Conservation (phyloP, 371 early-diverging fungal species). For the Conidiobolus incongruus region DNA sequence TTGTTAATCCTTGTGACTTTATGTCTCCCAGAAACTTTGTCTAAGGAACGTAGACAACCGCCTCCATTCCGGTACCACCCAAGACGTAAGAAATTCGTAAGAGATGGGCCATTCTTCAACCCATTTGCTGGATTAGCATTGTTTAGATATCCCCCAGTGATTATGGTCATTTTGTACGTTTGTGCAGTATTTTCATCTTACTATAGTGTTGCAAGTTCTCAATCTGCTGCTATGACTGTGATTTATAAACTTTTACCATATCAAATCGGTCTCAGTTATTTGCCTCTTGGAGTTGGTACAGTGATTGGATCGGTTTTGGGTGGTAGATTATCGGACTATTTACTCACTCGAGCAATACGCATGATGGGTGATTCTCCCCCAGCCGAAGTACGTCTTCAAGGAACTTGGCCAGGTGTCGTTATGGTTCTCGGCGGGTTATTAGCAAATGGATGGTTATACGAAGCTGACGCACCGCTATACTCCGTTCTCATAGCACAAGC, state of each 20-base stretch:
- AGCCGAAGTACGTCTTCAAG: slow-evolving; percentile 12
- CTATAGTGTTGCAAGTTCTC: slow-evolving; percentile 17
- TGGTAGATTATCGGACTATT: slow-evolving; percentile 15
- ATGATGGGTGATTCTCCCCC: background rate
- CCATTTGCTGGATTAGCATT: slow-evolving; percentile 14
- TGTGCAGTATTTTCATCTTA: slow-evolving; percentile 24
- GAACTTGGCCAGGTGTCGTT: slow-evolving; percentile 17
- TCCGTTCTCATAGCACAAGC: background rate
- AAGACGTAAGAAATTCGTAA: slow-evolving; percentile 3
- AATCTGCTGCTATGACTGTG: slow-evolving; percentile 11
- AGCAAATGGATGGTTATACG: slow-evolving; percentile 18
- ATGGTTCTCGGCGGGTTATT: slow-evolving; percentile 14
- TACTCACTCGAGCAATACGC: slow-evolving; percentile 1
- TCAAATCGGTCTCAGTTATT: slow-evolving; percentile 16
- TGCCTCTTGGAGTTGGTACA: slow-evolving; percentile 21
- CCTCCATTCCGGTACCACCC: background rate
- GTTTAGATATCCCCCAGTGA: slow-evolving; percentile 16
- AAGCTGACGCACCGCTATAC: slow-evolving; percentile 6
- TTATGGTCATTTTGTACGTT: slow-evolving; percentile 18
- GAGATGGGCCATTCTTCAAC: slow-evolving; percentile 2
- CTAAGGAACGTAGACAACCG: background rate
- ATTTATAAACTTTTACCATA: slow-evolving; percentile 13
- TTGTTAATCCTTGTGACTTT: slow-evolving; percentile 11
- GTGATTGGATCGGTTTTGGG: slow-evolving; percentile 16
- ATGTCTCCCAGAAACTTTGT: slow-evolving; percentile 45